Percentiles rank a stretch among this genome's conserved stretches.
Conservation (phyloP, 352 stramenopile genomes). For the Phytophthora vignae region DNA sequence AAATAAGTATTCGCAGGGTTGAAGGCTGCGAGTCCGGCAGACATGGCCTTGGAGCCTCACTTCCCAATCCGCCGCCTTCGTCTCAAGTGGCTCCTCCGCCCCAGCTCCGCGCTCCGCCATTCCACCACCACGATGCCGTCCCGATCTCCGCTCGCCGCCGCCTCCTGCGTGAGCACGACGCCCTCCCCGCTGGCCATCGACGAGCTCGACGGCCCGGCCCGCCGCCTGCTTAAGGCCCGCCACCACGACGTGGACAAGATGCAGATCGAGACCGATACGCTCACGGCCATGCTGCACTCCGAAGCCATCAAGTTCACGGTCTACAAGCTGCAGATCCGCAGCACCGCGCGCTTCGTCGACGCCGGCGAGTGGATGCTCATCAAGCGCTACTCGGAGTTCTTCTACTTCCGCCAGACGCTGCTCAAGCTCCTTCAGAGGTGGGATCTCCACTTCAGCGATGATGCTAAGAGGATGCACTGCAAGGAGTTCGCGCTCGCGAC, state of each 20-base stretch:
- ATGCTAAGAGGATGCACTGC: constrained; percentile 36
- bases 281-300: constrained; percentile 47
- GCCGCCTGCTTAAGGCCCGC: constrained; percentile 53
- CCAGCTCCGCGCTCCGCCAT: neutral
- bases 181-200: constrained; percentile 29
- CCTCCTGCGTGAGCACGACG: constrained; percentile 13
- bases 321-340: constrained; percentile 71
- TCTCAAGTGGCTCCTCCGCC: constrained; percentile 31
- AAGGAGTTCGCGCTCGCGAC: constrained; percentile 58
- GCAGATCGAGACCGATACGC: constrained; percentile 53
- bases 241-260: constrained; percentile 61
- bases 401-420: constrained; percentile 54
- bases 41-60: too few relatives aligned
- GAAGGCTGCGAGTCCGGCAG: neutral
- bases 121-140: constrained; percentile 24
- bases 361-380: constrained; percentile 56
- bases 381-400: constrained; percentile 80
- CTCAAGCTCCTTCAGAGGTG: constrained; percentile 57
- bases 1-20: neutral
- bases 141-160: constrained; percentile 23
- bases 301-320: constrained; percentile 64
- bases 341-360: constrained; percentile 35
- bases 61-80: constrained; percentile 35
- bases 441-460: constrained; percentile 42
- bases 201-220: constrained; percentile 40